phyloP scores from a whole-genome alignment of 768 basidiomycete species.

The Hypsizygus marmoreus region DNA sequence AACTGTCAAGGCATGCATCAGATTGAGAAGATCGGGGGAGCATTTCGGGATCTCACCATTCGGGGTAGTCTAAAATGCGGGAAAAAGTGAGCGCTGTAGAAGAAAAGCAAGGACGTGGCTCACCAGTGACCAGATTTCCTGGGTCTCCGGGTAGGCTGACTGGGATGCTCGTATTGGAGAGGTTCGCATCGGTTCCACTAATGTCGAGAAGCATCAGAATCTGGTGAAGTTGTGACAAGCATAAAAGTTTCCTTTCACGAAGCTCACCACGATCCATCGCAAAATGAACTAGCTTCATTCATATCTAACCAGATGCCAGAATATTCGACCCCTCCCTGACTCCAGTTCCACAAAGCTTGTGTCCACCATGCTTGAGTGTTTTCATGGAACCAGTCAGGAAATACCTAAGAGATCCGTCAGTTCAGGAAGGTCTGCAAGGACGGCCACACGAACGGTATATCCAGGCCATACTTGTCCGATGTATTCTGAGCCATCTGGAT shows the following conservation, averaged over 20 bases:
- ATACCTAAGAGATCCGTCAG: conserved; percentile 37
- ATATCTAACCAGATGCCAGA: conserved; percentile 72
- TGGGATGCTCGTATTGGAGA: conserved; percentile 54
- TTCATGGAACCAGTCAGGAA: conserved; percentile 62
- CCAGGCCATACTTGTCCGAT: conserved; percentile 81
- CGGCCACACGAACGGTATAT: conserved; percentile 50
- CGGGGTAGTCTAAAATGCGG: conserved; percentile 52
- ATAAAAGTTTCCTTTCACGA: too few species aligned
- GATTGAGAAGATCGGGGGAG: not conserved
- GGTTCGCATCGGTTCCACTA: conserved; percentile 59
- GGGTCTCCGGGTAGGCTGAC: conserved; percentile 61
- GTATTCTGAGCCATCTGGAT: conserved; percentile 72
- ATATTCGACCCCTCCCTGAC: conserved; percentile 51
- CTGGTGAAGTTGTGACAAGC: not conserved
- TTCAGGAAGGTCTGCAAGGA: not conserved
- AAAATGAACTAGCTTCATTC: conserved; percentile 71
- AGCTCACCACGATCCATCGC: conserved; percentile 56
- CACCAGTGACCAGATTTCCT: conserved; percentile 47
- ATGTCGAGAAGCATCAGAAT: conserved; percentile 6
- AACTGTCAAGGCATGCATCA: conserved; percentile 40
- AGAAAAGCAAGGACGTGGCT: conserved; percentile 12
- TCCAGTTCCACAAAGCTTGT: conserved; percentile 60
- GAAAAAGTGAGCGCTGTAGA: conserved; percentile 3
- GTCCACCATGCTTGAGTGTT: conserved; percentile 62
- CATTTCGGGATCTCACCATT: conserved; percentile 48